A percentile compares a stretch with the other conserved stretches of the same genome.
Evolutionary conservation across 169 alveolate genomes (phyloP).

Genomic region (Cryptosporidium muris): DNA sequence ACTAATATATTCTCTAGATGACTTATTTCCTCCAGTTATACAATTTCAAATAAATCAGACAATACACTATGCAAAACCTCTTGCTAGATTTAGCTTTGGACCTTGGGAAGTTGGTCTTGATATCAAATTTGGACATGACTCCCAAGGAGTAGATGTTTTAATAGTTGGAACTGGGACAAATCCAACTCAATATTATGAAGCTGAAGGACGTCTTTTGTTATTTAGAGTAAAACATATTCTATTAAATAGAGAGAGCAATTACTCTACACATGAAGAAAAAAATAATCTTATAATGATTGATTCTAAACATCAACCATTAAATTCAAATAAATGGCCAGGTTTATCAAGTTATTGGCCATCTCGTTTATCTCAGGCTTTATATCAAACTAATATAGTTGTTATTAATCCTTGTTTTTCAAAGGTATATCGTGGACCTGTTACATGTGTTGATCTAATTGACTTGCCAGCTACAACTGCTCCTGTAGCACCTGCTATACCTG

Average conservation of each 20-base stretch:
- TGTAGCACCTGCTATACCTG: slow-evolving; percentile 71
- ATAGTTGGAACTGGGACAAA: slow-evolving; percentile 66
- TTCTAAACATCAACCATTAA: neutral
- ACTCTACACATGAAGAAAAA: slow-evolving; percentile 7
- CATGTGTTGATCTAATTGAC: slow-evolving; percentile 44
- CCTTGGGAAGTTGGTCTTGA: slow-evolving; percentile 67
- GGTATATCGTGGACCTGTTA: slow-evolving; percentile 65
- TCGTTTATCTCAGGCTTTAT: slow-evolving; percentile 28
- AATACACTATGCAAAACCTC: slow-evolving; percentile 33
- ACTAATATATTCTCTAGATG: slow-evolving; percentile 35
- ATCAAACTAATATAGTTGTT: slow-evolving; percentile 32
- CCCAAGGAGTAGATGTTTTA: slow-evolving; percentile 49
- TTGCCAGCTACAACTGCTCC: slow-evolving; percentile 70
- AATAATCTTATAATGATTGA: too few relatives aligned
- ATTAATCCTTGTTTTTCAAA: slow-evolving; percentile 18
- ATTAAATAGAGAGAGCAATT: too few relatives aligned
- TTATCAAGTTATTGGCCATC: slow-evolving; percentile 66
- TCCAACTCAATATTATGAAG: slow-evolving; percentile 60
- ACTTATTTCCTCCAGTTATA: slow-evolving; percentile 27
- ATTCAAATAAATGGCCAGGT: slow-evolving; percentile 24
- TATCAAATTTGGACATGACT: slow-evolving; percentile 43
- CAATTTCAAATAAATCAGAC: neutral
- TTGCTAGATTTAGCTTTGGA: slow-evolving; percentile 52
- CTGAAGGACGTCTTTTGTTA: slow-evolving; percentile 53
- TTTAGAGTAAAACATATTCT: slow-evolving; percentile 34